Evolutionary conservation across 176 grass and related monocot genomes (phyloP), one percentile per base, ranked within the genome.

Genomic region (Aechmea fasciata): DNA sequence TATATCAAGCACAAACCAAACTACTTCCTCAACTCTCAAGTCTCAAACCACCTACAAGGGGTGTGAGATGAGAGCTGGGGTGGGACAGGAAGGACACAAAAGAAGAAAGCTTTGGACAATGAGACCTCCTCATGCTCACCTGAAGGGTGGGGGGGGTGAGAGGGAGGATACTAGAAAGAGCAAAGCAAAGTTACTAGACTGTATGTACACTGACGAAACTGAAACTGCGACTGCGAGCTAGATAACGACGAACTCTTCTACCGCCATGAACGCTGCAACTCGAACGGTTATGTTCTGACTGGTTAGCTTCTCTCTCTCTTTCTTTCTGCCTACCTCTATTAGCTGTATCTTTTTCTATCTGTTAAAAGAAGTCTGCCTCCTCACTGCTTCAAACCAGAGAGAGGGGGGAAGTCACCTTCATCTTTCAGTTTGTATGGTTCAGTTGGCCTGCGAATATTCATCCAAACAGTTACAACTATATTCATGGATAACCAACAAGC

Each of bases 401-500:
- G 86, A 68, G 87, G 87, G 66, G 91, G 84, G 73, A 90, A 96
- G 68, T 87, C 81, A 9, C 74, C 77, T 61, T 96, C 87, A 64
- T 85, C 82, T 65, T 78, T 85, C 47, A 82, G 68, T 61, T 80
- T 79, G 75, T 84, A 82, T 33, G 78, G 68, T 54, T 41, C 71
- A 24, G 47, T 70, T 47, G 83, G 79, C 70, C 91, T 96, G 73
- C 63, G 55, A 75, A 59, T 61, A 19, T 52, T 78, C 3, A 78
- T 25, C 47, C 54, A 49, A 9, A 47, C 28, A 29, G n/a, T 61
- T 9, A 61, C 7, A 61, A 61, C 17, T 18, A 22, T n/a, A 59
- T 59, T 14, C 12, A 59, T 20, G 54, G 19, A 10, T 19, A 18
- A 59, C 54, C 33, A 10, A 14, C 5, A 19, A 3, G 54, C 10